A percentile compares a stretch with the other conserved stretches of the same genome.
Evolutionary conservation across 2,329 filamentous ascomycete species (phyloP).

Genomic region (Cladosporium colombiae): DNA sequence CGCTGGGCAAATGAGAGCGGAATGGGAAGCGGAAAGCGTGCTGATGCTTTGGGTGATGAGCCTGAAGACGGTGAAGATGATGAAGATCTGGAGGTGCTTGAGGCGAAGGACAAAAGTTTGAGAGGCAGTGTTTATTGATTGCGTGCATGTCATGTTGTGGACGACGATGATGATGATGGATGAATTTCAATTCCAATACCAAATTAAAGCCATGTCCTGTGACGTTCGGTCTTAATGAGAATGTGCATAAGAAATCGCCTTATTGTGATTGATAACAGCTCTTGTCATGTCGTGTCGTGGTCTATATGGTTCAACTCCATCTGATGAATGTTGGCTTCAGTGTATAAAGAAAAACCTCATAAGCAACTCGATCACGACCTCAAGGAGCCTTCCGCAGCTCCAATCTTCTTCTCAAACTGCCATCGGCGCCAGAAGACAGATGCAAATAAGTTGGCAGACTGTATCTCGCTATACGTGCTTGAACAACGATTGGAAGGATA

Average conservation of each 20-base stretch:
- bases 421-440: background rate
- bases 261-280: background rate
- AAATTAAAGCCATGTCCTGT: background rate
- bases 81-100: constrained; percentile 29
- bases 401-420: background rate
- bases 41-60: constrained; percentile 50
- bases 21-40: constrained; percentile 47
- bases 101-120: constrained; percentile 34
- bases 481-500: background rate
- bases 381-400: background rate
- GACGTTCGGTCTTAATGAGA: background rate
- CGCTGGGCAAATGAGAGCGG: constrained; percentile 50
- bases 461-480: background rate
- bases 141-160: background rate
- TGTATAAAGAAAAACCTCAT: background rate
- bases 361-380: background rate
- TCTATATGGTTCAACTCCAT: background rate
- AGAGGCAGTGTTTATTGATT: constrained; percentile 32
- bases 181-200: background rate
- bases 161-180: background rate
- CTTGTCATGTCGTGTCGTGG: background rate
- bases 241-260: background rate
- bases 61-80: constrained; percentile 31
- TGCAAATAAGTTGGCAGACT: background rate
- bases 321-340: background rate